A percentile compares a stretch with the other conserved stretches of the same genome.
phyloP scores from a whole-genome alignment of 2,329 filamentous ascomycete species.

The Trichothecium sympodiale region DNA sequence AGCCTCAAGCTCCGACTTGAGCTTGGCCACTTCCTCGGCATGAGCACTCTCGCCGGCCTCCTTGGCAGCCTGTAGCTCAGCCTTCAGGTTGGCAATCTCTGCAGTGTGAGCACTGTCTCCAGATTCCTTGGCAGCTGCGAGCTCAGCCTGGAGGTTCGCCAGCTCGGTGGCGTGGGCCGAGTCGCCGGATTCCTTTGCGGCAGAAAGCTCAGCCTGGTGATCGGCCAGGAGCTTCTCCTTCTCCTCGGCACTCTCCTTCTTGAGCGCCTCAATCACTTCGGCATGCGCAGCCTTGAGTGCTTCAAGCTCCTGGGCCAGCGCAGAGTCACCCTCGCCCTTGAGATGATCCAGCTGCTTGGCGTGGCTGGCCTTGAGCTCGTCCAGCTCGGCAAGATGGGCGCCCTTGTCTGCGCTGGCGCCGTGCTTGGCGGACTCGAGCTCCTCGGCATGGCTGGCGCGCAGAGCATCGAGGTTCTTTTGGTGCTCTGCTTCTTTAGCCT shows the following conservation, averaged over 20 bases:
- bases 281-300: constrained; percentile 32
- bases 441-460: constrained; percentile 45
- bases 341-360: constrained; percentile 34
- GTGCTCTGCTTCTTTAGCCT: constrained; percentile 40
- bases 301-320: constrained; percentile 28
- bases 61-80: constrained; percentile 15
- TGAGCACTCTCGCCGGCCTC: constrained; percentile 20
- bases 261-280: constrained; percentile 28
- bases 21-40: constrained; percentile 21
- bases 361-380: constrained; percentile 44
- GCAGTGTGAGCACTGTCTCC: constrained; percentile 19
- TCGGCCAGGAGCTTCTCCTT: constrained; percentile 20
- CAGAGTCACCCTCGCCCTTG: constrained; percentile 28
- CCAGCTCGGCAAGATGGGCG: constrained; percentile 36
- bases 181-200: constrained; percentile 18
- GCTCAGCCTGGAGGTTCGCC: constrained; percentile 16
- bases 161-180: constrained; percentile 19
- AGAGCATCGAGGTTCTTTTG: constrained; percentile 44
- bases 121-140: constrained; percentile 18
- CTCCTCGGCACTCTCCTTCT: constrained; percentile 26
- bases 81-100: constrained; percentile 20
- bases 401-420: constrained; percentile 37
- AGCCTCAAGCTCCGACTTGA: constrained; percentile 16
- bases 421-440: constrained; percentile 45
- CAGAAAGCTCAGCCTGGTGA: constrained; percentile 19